Conservation (phyloP, 2,329 filamentous ascomycete genomes). For the Myriosclerotinia curreyana region DNA sequence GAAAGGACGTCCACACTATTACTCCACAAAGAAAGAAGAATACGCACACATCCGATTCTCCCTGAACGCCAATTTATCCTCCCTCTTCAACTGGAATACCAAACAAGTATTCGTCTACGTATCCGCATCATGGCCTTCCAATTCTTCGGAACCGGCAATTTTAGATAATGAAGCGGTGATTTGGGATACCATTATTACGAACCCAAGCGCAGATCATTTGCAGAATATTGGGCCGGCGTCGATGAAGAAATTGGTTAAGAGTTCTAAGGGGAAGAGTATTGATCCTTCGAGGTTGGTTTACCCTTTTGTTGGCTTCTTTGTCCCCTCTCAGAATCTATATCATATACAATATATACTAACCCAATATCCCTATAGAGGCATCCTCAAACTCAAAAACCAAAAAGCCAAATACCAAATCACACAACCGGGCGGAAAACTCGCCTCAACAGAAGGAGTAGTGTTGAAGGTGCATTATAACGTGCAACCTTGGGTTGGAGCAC, state of each 20-base stretch:
- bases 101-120: constrained; percentile 98
- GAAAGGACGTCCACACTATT: constrained; percentile 93
- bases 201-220: constrained; percentile 61
- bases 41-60: constrained; percentile 94
- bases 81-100: constrained; percentile 98
- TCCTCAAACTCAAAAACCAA: constrained; percentile 76
- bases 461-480: constrained; percentile 91
- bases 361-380: constrained; percentile 51
- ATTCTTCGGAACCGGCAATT: constrained; percentile 25
- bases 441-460: constrained; percentile 68
- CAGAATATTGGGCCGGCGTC: constrained; percentile 58
- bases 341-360: neutral
- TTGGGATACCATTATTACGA: constrained; percentile 93
- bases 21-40: constrained; percentile 87
- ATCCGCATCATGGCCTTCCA: constrained; percentile 67
- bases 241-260: constrained; percentile 60
- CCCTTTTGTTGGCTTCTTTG: neutral
- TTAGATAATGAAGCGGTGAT: constrained; percentile 72
- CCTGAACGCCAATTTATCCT: constrained; percentile 83
- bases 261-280: constrained; percentile 57
- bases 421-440: constrained; percentile 76
- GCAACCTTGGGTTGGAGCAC: constrained; percentile 88
- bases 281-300: constrained; percentile 42
- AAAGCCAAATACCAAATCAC: constrained; percentile 97
- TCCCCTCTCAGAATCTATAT: neutral